A percentile compares a stretch with the other conserved stretches of the same genome.
Conservation (phyloP, 2,329 filamentous ascomycete genomes). For the Salinomyces thailandicus region DNA sequence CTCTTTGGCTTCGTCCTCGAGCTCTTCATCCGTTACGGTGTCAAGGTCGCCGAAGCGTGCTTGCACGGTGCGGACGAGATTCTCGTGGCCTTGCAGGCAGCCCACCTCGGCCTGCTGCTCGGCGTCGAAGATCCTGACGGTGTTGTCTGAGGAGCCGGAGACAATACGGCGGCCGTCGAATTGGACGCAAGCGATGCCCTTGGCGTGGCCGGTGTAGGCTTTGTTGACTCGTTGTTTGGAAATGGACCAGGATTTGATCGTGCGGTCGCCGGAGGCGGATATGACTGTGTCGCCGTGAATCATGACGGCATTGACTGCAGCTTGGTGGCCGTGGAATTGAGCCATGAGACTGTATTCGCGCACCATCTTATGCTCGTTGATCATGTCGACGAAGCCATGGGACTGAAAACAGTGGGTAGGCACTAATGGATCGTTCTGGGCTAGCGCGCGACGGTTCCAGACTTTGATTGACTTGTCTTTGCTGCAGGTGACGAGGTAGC, state of each 20-base stretch:
- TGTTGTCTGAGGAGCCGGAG: slow-evolving; percentile 90
- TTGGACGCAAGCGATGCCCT: slow-evolving; percentile 95
- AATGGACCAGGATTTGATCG: slow-evolving; percentile 93
- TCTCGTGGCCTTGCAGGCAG: slow-evolving; percentile 68
- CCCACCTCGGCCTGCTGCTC: slow-evolving; percentile 80
- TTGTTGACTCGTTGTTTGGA: slow-evolving; percentile 63
- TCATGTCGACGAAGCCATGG: slow-evolving; percentile 33
- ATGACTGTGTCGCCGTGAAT: slow-evolving; percentile 78
- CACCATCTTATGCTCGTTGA: slow-evolving; percentile 41
- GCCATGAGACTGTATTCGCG: slow-evolving; percentile 68
- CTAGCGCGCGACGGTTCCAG: slow-evolving; percentile 71
- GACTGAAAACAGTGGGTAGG: slow-evolving; percentile 28
- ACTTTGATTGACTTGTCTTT: slow-evolving; percentile 97
- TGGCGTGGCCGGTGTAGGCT: slow-evolving; percentile 77
- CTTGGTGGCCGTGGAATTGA: slow-evolving; percentile 66
- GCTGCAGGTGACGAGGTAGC: slow-evolving; percentile 88
- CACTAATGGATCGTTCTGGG: slow-evolving; percentile 30
- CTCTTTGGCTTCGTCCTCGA: slow-evolving; percentile 59
- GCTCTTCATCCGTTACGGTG: slow-evolving; percentile 59
- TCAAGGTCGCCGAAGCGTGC: slow-evolving; percentile 86
- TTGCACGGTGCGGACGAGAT: slow-evolving; percentile 87
- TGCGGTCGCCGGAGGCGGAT: slow-evolving; percentile 85
- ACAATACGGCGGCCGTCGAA: slow-evolving; percentile 90
- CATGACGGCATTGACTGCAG: slow-evolving; percentile 93
- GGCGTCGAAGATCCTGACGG: slow-evolving; percentile 89